Percentiles rank a stretch among this genome's conserved stretches.
phyloP scores from a whole-genome alignment of 768 basidiomycete species.

The Cystoderma amianthinum region DNA sequence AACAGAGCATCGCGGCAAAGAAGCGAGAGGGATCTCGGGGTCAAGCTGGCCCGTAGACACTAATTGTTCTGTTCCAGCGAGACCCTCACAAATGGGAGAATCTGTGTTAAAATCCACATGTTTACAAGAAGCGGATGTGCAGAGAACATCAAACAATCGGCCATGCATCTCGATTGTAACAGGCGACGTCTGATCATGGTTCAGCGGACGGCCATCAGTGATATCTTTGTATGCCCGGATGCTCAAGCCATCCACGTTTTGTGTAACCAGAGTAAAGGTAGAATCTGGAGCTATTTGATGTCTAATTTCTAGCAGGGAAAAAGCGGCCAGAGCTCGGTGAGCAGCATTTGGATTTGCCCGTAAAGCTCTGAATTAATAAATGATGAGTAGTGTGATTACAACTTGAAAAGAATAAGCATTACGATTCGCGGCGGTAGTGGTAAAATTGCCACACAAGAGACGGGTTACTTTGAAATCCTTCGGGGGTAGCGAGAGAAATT shows the following conservation, averaged over 20 bases:
- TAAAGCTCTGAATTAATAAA: slow-evolving; percentile 30
- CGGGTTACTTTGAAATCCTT: slow-evolving; percentile 41
- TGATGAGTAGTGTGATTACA: background rate
- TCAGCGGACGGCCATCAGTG: background rate
- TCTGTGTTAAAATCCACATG: slow-evolving; percentile 29
- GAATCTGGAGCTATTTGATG: slow-evolving; percentile 31
- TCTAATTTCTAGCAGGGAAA: slow-evolving; percentile 31
- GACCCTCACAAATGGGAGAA: slow-evolving; percentile 37
- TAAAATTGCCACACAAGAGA: slow-evolving; percentile 60
- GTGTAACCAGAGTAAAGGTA: slow-evolving; percentile 47
- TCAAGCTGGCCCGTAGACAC: slow-evolving; percentile 26
- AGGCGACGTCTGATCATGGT: slow-evolving; percentile 12
- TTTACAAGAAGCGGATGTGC: slow-evolving; percentile 33
- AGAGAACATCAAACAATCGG: slow-evolving; percentile 43
- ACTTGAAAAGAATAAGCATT: slow-evolving; percentile 4
- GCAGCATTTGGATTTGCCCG: slow-evolving; percentile 47
- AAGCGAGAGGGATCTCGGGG: slow-evolving; percentile 25
- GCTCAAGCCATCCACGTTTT: slow-evolving; percentile 57
- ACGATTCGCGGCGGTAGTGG: slow-evolving; percentile 52
- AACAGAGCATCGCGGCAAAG: slow-evolving; percentile 36
- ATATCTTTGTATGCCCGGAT: slow-evolving; percentile 19
- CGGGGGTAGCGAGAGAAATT: slow-evolving; percentile 43
- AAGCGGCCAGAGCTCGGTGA: slow-evolving; percentile 41
- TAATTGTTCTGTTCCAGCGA: slow-evolving; percentile 35
- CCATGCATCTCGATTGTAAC: slow-evolving; percentile 60